These are phyloP conservation scores for Polyporus arcularius DNA, from an alignment of 768 basidiomycete species.

Conservation along the genomic window DNA sequence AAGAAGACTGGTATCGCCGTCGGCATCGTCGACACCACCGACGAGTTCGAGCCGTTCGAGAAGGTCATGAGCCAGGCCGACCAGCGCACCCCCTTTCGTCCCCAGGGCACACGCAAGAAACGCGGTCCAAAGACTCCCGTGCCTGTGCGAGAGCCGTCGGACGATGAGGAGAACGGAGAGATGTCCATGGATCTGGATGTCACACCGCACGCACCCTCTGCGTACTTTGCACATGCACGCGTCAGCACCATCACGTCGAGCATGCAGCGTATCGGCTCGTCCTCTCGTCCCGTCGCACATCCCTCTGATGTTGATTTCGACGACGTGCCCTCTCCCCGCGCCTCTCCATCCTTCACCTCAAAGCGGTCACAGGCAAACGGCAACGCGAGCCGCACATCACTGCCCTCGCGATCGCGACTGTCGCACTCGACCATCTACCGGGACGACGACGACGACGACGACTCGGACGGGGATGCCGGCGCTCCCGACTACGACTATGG, in stretches of 20 bases:
- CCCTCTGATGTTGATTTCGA: constrained; percentile 38
- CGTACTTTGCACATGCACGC: constrained; percentile 33
- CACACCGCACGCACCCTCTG: constrained; percentile 30
- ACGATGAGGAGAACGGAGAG: constrained; percentile 58
- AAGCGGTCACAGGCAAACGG: constrained; percentile 21
- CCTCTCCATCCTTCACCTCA: constrained; percentile 23
- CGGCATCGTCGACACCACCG: constrained; percentile 67
- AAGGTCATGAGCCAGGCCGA: constrained; percentile 72
- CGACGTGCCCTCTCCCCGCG: constrained; percentile 35
- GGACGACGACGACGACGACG: constrained; percentile 18
- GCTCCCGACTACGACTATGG: constrained; percentile 18
- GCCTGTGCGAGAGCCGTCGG: constrained; percentile 22
- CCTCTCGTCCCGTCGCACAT: constrained; percentile 30
- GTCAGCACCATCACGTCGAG: constrained; percentile 31
- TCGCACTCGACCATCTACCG: constrained; percentile 21
- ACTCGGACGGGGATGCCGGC: constrained; percentile 7
- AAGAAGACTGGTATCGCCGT: constrained; percentile 80
- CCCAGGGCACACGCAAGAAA: constrained; percentile 46
- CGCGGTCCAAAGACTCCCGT: constrained; percentile 33
- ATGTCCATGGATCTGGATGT: constrained; percentile 79
- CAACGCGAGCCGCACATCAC: constrained; percentile 13
- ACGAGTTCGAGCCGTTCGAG: constrained; percentile 83
- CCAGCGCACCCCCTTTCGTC: constrained; percentile 59
- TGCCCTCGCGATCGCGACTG: constrained; percentile 26
- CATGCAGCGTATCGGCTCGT: constrained; percentile 32